Evolutionary conservation across 2,329 filamentous ascomycete species (phyloP).

Genomic region (Talaromyces amestolkiae): DNA sequence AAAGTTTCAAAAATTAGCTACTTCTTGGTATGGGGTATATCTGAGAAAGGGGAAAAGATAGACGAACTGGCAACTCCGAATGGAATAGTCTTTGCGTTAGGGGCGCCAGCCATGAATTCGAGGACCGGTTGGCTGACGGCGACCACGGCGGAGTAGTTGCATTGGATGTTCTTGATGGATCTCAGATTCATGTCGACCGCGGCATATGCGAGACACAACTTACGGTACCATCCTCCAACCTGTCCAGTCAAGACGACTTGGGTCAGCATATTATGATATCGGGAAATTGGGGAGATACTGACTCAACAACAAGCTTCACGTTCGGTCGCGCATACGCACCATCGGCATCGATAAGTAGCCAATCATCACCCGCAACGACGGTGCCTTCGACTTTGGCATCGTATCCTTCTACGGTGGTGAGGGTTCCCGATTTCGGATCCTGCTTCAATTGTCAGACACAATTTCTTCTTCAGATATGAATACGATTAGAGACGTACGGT

Average conservation of each 20-base stretch:
- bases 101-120: background rate
- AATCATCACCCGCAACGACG: background rate
- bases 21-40: background rate
- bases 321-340: background rate
- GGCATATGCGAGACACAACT: background rate
- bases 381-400: background rate
- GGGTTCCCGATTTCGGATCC: background rate
- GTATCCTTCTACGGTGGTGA: background rate
- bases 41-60: too few species aligned
- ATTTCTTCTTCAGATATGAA: too few species aligned
- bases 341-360: background rate
- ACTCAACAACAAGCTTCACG: background rate
- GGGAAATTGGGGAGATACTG: background rate
- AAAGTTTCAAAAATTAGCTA: background rate
- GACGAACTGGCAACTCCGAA: background rate
- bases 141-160: background rate
- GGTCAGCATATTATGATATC: background rate
- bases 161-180: background rate
- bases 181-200: background rate
- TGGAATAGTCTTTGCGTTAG: background rate
- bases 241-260: background rate
- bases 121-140: background rate
- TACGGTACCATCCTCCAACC: background rate
- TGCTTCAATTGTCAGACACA: background rate
- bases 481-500: background rate